Evolutionary conservation across 805 yeast species (phyloP).

Genomic region (Torulaspora indica): DNA sequence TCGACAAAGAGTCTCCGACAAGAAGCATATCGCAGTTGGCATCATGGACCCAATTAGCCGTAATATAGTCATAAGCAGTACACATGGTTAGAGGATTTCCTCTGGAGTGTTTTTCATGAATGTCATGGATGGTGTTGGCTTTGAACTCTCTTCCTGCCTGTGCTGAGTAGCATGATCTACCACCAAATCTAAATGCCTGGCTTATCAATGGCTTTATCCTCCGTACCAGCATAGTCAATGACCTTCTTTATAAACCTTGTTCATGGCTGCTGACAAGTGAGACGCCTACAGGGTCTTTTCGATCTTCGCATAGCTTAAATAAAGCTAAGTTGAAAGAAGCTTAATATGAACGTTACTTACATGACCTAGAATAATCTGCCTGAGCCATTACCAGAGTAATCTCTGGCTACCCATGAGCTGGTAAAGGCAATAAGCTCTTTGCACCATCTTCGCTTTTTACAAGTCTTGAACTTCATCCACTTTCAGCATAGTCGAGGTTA

Average conservation of each 20-base stretch:
- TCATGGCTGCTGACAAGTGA: not conserved
- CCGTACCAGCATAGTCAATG: not conserved
- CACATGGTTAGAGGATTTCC: conserved; percentile 47
- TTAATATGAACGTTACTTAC: not conserved
- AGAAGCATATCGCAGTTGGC: conserved; percentile 66
- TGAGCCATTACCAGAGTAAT: not conserved
- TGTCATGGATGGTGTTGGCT: conserved; percentile 35
- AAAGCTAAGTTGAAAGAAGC: not conserved
- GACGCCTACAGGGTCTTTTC: not conserved
- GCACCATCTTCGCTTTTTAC: not conserved
- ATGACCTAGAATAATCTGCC: too few relatives aligned
- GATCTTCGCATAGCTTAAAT: not conserved
- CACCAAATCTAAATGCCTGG: not conserved
- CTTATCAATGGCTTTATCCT: not conserved
- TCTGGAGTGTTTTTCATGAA: conserved; percentile 34
- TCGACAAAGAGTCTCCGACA: conserved; percentile 90
- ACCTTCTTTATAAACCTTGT: not conserved
- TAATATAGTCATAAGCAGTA: conserved; percentile 87
- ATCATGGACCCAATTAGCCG: conserved; percentile 63
- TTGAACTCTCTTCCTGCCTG: conserved; percentile 6
- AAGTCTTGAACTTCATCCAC: not conserved
- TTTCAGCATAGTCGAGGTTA: conserved; percentile 35
- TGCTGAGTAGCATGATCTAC: conserved; percentile 7
- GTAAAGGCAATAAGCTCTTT: not conserved
- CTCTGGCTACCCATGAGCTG: not conserved